phyloP scores from a whole-genome alignment of 2,329 filamentous ascomycete genomes.

The Fusarium fracticaudum region DNA sequence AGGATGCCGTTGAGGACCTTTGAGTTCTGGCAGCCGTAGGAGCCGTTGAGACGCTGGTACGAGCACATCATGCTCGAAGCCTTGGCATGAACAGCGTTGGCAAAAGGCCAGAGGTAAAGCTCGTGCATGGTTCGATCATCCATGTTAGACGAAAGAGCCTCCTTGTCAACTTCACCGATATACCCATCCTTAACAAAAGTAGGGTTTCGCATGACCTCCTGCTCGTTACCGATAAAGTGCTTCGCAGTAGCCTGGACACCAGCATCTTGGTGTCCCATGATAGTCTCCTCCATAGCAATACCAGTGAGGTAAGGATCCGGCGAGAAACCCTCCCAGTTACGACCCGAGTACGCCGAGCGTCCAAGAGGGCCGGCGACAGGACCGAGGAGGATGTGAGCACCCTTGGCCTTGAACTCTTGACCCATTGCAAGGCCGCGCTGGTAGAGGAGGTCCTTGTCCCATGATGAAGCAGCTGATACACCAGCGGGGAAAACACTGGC shows the following conservation, averaged over 20 bases:
- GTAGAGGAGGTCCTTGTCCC: slow-evolving; percentile 77
- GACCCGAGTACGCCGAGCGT: slow-evolving; percentile 58
- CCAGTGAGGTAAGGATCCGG: slow-evolving; percentile 76
- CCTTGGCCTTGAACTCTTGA: slow-evolving; percentile 75
- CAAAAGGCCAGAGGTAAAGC: slow-evolving; percentile 50
- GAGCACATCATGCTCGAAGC: slow-evolving; percentile 67
- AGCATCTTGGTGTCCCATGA: slow-evolving; percentile 48
- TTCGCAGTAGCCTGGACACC: slow-evolving; percentile 53
- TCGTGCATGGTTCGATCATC: slow-evolving; percentile 71
- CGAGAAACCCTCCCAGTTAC: slow-evolving; percentile 72
- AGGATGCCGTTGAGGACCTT: slow-evolving; percentile 78
- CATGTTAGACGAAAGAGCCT: slow-evolving; percentile 56
- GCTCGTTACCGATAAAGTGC: slow-evolving; percentile 52
- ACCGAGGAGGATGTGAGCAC: slow-evolving; percentile 72
- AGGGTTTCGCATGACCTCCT: slow-evolving; percentile 48
- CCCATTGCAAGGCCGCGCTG: slow-evolving; percentile 64
- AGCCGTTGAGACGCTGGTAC: slow-evolving; percentile 84
- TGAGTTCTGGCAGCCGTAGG: slow-evolving; percentile 83
- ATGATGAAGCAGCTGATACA: slow-evolving; percentile 68
- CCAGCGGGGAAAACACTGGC: slow-evolving; percentile 62
- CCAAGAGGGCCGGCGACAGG: slow-evolving; percentile 55
- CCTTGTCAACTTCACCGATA: slow-evolving; percentile 36
- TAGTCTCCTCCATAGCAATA: slow-evolving; percentile 52
- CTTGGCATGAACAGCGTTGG: slow-evolving; percentile 46
- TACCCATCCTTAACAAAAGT: slow-evolving; percentile 39